Conservation (phyloP, 2,329 filamentous ascomycete species). For the Neonectria faginata region DNA sequence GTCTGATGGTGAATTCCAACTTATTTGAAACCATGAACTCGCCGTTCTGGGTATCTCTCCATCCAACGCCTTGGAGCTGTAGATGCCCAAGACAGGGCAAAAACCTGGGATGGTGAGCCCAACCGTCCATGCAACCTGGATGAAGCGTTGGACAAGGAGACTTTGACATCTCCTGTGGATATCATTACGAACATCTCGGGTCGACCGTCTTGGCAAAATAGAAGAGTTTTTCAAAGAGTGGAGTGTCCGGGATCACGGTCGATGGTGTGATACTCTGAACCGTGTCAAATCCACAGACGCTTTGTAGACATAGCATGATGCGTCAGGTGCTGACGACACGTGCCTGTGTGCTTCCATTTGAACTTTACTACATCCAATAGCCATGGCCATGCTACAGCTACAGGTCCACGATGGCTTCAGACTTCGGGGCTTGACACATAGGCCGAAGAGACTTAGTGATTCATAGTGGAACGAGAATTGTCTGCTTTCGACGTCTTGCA, state of each 20-base stretch:
- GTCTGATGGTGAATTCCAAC: slow-evolving; percentile 2
- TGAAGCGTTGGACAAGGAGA: neutral
- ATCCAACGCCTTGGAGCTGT: neutral
- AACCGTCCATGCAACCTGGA: neutral
- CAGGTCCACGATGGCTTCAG: neutral
- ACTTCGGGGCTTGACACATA: neutral
- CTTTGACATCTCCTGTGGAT: slow-evolving; percentile 6
- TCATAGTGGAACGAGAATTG: slow-evolving; percentile 1
- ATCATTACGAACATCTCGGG: slow-evolving; percentile 9
- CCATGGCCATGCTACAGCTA: neutral
- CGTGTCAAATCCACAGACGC: slow-evolving; percentile 12
- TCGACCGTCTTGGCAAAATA: slow-evolving; percentile 20
- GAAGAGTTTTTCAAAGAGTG: slow-evolving; percentile 27
- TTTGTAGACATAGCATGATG: slow-evolving; percentile 19
- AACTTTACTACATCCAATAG: neutral
- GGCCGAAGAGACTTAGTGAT: neutral
- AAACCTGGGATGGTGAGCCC: neutral
- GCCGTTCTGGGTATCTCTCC: neutral
- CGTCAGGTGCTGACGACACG: slow-evolving; percentile 24
- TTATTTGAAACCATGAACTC: neutral
- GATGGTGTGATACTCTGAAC: slow-evolving; percentile 16
- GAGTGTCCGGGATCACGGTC: slow-evolving; percentile 21
- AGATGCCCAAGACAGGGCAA: slow-evolving; percentile 1
- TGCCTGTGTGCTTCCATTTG: neutral
- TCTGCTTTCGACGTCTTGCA: slow-evolving; percentile 18